Base-by-base conservation (phyloP, 257 asterid species). In the Lycium barbarum region DNA sequence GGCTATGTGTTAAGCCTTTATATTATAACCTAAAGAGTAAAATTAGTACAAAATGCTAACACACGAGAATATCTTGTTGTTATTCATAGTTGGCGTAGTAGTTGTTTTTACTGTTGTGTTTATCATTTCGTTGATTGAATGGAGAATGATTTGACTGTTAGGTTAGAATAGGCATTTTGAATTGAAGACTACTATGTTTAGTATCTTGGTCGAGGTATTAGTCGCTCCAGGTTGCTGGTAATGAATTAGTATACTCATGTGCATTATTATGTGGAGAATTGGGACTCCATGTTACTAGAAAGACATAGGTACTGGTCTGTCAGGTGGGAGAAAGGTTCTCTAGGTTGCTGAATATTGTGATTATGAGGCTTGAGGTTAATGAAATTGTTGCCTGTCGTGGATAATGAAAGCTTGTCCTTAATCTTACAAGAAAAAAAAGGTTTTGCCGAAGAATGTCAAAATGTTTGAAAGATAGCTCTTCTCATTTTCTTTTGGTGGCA, bases 181-280 rank as follows among this genome's bases (percentile, higher is more conserved):
- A 63, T 76, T 76, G 82, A 76, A 76, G 51, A 76, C 26, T 26
- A 14, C 26, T 26, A 51, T 51, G 82, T 49, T 7, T 76, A 51
- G 82, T 76, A 13, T 26, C 47, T 47, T 76, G 82, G 47, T 26
- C 14, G n/a, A 53, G 26, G 47, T 76, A 4, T 51, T 26, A 51
- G 82, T 51, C 3, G n/a, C 36, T n/a, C 57, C 57, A 43, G 80
- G 33, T 47, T 73, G 15, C n/a, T 51, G 82, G 13, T 13, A 51
- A 76, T 53, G 82, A 76, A 51, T 76, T 76, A 14, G 63, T 76
- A 26, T 74, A 74, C 13, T 74, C 62, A 74, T 49, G 59, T 74
- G 61, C 49, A 43, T 49, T 74, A 20, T 20, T 61, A 11, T 12
- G 43, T 22, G 11, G 40, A 73, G 80, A 74, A 47, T 76, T 76